phyloP scores from a whole-genome alignment of 2,329 filamentous ascomycete species.

The Ophiocordyceps robertsii region DNA sequence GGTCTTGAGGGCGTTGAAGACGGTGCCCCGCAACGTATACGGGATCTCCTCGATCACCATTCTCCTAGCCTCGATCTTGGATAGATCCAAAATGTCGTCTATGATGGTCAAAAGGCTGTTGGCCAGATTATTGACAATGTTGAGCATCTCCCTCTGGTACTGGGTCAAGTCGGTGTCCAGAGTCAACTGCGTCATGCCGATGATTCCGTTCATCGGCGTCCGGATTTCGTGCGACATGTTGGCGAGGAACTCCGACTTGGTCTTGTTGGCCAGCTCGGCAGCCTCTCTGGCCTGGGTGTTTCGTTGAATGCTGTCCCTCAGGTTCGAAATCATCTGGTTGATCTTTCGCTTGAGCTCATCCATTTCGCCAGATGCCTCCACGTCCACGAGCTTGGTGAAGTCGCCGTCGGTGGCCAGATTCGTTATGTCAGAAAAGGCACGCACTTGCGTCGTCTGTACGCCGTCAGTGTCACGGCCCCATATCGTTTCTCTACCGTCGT shows the following conservation, averaged over 20 bases:
- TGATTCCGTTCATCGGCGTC: slow-evolving; percentile 95
- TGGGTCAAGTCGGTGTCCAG: slow-evolving; percentile 89
- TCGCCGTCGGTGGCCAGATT: slow-evolving; percentile 94
- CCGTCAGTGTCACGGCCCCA: slow-evolving; percentile 11
- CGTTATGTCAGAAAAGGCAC: slow-evolving; percentile 97
- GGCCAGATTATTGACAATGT: slow-evolving; percentile 91
- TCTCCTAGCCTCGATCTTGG: slow-evolving; percentile 82
- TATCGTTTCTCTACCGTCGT: not conserved
- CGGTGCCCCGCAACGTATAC: slow-evolving; percentile 83
- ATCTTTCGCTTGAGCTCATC: slow-evolving; percentile 98
- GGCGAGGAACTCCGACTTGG: slow-evolving; percentile 94
- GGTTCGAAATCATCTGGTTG: slow-evolving; percentile 96
- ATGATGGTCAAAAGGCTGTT: slow-evolving; percentile 96
- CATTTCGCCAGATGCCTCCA: slow-evolving; percentile 97
- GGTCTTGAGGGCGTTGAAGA: slow-evolving; percentile 95
- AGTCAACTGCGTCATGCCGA: slow-evolving; percentile 94
- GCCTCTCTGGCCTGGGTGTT: slow-evolving; percentile 94
- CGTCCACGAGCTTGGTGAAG: slow-evolving; percentile 92
- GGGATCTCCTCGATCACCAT: slow-evolving; percentile 99
- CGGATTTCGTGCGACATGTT: slow-evolving; percentile 99
- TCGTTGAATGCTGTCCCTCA: slow-evolving; percentile 89
- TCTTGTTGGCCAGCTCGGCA: slow-evolving; percentile 92
- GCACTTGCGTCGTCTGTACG: slow-evolving; percentile 81
- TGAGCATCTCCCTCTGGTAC: slow-evolving; percentile 95
- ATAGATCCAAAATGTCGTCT: slow-evolving; percentile 65